Evolutionary conservation across 768 basidiomycete species (phyloP).

Genomic region (Agrocybe praecox): DNA sequence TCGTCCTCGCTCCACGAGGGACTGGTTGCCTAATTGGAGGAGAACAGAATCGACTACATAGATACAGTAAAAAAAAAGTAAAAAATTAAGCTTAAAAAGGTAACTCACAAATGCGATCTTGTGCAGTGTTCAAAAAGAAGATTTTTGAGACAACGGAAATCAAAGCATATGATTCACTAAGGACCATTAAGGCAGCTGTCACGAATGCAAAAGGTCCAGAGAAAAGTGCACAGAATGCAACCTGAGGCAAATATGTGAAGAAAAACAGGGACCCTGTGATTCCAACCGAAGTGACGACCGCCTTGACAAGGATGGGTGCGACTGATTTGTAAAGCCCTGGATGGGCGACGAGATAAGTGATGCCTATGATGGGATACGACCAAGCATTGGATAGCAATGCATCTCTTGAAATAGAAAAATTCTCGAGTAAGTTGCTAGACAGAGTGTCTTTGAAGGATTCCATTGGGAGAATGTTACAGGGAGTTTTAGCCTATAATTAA

Average conservation of each 20-base stretch:
- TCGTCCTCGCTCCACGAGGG: slow-evolving; percentile 31
- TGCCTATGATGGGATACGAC: slow-evolving; percentile 40
- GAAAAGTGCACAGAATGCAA: slow-evolving; percentile 62
- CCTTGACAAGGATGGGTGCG: slow-evolving; percentile 41
- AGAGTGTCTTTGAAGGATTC: slow-evolving; percentile 13
- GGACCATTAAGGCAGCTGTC: slow-evolving; percentile 46
- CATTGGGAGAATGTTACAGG: slow-evolving; percentile 8
- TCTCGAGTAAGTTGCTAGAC: slow-evolving; percentile 18
- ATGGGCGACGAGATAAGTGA: slow-evolving; percentile 37
- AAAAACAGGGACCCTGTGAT: slow-evolving; percentile 50
- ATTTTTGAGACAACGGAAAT: slow-evolving; percentile 36
- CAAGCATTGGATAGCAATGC: slow-evolving; percentile 37
- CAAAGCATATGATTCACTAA: slow-evolving; percentile 44
- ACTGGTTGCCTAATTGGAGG: slow-evolving; percentile 34
- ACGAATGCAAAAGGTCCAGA: slow-evolving; percentile 67
- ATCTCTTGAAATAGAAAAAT: slow-evolving; percentile 24
- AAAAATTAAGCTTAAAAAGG: slow-evolving; percentile 1
- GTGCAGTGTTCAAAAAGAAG: slow-evolving; percentile 35
- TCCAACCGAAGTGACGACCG: slow-evolving; percentile 35
- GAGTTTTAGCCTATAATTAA: background rate
- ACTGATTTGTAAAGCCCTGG: slow-evolving; percentile 34
- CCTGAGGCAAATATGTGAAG: slow-evolving; percentile 68
- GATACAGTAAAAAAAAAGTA: background rate
- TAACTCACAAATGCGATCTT: slow-evolving; percentile 40
- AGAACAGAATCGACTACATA: slow-evolving; percentile 39